phyloP scores from a whole-genome alignment of 805 yeast species.

The Saccharomycopsis javanensis region DNA sequence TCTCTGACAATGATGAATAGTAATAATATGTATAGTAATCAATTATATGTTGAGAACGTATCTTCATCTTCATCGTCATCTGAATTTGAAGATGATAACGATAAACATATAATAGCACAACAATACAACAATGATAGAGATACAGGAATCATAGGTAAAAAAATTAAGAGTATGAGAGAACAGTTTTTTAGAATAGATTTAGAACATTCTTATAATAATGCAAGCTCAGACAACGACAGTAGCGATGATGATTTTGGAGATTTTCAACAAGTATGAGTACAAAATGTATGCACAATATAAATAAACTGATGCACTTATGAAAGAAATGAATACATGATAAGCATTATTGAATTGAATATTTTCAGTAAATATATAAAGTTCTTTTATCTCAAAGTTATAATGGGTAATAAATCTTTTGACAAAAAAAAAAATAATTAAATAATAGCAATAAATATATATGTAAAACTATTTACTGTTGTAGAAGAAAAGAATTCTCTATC shows the following conservation, averaged over 20 bases:
- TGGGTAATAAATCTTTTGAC: too few relatives aligned
- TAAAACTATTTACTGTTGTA: background rate
- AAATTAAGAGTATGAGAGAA: background rate
- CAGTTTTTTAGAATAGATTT: background rate
- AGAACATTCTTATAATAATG: background rate
- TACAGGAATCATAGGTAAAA: background rate
- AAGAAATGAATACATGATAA: background rate
- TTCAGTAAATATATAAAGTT: background rate
- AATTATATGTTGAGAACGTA: background rate
- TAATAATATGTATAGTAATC: background rate
- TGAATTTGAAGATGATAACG: background rate
- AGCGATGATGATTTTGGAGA: conserved; percentile 19
- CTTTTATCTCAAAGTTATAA: background rate
- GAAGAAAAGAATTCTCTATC: conserved; percentile 41
- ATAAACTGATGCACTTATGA: background rate
- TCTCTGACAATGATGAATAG: background rate
- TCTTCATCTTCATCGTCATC: background rate
- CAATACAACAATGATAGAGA: background rate
- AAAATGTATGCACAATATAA: background rate
- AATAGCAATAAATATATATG: background rate
- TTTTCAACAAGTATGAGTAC: conserved; percentile 3
- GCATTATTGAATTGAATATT: background rate
- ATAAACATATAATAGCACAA: background rate
- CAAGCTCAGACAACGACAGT: conserved; percentile 10
- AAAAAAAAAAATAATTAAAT: background rate